Base-by-base conservation (phyloP, 805 yeast genomes). In the Phaffomyces antillensis region DNA sequence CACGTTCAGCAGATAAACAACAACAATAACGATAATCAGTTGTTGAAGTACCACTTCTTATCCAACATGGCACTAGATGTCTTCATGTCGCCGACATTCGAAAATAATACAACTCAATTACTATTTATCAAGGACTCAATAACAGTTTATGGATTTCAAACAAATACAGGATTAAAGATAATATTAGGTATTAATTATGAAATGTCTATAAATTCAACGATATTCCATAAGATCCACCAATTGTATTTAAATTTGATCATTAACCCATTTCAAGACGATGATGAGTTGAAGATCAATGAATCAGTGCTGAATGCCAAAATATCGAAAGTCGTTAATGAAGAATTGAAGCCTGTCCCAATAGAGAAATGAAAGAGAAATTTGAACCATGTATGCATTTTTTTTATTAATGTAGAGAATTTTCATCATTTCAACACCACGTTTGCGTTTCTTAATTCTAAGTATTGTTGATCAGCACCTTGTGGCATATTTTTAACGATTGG, bases 381-480 rank as follows among this genome's bases (percentile, higher is more conserved):
- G 15, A 7, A 28, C 5, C 11, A 17, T 25, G 8, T 13, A 34
- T 40, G 16, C 24, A 10, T 12, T 4, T 15, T 7, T 9, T 20
- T 5, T 5, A 20, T 20, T 5, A 20, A 20, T 20, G 23, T 20
- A 20, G 23, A 5, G 23, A 20, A 1, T 16, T 20, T 20, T 28
- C 9, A 7, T 41, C 53, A 79, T 60, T 85, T 81, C 61, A 90
- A 70, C 9, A 91, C 78, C 16, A 90, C 88, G 60, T 91, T 86
- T 35, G 96, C 98, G 43, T 86, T 87, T 54, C 98, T 74, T 48
- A 91, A 68, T 52, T 85, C 85, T 58, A 91, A 70, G 61, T 89
- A 91, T 63, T 89, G 95, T 65, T 91, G 98, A 64, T 91, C 97
- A 26, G 85, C 84, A 23, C 96, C 96, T 3, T 95, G 86, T 1